These are phyloP conservation scores for Zygosaccharomyces pseudobailii DNA, from an alignment of 1,139 yeast genomes.

Conservation along the genomic window DNA sequence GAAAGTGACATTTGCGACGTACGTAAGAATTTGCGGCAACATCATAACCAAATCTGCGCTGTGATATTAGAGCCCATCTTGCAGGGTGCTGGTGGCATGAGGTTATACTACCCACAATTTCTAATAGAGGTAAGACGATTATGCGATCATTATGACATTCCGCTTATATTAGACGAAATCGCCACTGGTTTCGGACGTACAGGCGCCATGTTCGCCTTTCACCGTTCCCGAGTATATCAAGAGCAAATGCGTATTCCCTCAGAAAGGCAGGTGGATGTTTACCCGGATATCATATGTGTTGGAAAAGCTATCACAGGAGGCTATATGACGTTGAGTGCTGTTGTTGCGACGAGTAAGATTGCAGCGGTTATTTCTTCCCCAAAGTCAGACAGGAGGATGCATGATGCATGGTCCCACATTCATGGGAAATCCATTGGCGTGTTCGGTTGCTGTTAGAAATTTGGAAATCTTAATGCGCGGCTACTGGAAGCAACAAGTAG, in stretches of 20 bases:
- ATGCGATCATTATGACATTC: constrained; percentile 31
- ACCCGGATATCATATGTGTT: constrained; percentile 33
- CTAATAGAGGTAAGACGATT: constrained; percentile 31
- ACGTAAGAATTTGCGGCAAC: constrained; percentile 22
- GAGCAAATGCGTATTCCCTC: constrained; percentile 9
- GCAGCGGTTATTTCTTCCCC: constrained; percentile 14
- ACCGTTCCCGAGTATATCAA: constrained; percentile 22
- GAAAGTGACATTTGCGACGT: constrained; percentile 31
- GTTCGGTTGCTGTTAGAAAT: constrained; percentile 34
- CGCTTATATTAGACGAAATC: constrained; percentile 35
- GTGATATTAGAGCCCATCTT: constrained; percentile 36
- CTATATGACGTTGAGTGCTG: constrained; percentile 33
- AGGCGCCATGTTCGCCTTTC: constrained; percentile 34
- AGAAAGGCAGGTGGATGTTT: constrained; percentile 22
- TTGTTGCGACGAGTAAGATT: constrained; percentile 25
- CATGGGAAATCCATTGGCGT: constrained; percentile 38
- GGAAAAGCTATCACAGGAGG: constrained; percentile 36
- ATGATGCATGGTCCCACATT: constrained; percentile 38
- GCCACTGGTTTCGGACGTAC: constrained; percentile 37
- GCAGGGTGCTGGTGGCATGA: constrained; percentile 40
- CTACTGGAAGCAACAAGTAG: constrained; percentile 24
- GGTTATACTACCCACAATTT: constrained; percentile 33
- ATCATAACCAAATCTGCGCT: constrained; percentile 34
- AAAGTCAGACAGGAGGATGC: constrained; percentile 19
- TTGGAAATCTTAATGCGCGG: constrained; percentile 30